A percentile compares a stretch with the other conserved stretches of the same genome.
phyloP scores from a whole-genome alignment of 345 rosid species.

The Pistacia vera region DNA sequence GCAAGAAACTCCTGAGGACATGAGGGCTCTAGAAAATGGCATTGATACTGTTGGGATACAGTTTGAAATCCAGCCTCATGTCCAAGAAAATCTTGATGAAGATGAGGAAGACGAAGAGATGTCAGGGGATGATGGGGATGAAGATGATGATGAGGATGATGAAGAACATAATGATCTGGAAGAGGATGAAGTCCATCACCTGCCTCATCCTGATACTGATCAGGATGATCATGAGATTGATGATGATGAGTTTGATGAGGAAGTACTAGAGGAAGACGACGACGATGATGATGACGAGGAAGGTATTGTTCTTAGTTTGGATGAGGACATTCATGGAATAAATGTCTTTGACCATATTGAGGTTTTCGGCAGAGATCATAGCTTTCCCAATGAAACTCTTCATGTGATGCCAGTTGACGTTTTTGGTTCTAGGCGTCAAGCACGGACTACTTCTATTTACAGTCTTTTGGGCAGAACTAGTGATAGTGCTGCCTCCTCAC shows the following conservation, averaged over 20 bases:
- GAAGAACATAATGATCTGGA: slow-evolving; percentile 73
- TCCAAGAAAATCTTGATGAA: slow-evolving; percentile 79
- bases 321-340: slow-evolving; percentile 87
- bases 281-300: slow-evolving; percentile 94
- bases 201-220: slow-evolving; percentile 88
- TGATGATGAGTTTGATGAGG: slow-evolving; percentile 92
- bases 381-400: slow-evolving; percentile 83
- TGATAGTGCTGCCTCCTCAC: slow-evolving; percentile 61
- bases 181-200: slow-evolving; percentile 86
- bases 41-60: slow-evolving; percentile 67
- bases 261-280: slow-evolving; percentile 84
- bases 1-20: slow-evolving; percentile 87
- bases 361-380: slow-evolving; percentile 84
- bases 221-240: slow-evolving; percentile 98
- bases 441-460: slow-evolving; percentile 94
- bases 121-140: slow-evolving; percentile 85
- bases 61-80: slow-evolving; percentile 79
- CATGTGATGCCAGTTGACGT: slow-evolving; percentile 97
- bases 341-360: slow-evolving; percentile 93
- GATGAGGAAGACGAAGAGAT: slow-evolving; percentile 81
- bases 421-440: slow-evolving; percentile 96
- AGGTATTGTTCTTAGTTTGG: slow-evolving; percentile 84
- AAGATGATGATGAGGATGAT: slow-evolving; percentile 72
- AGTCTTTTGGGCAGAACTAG: slow-evolving; percentile 84
- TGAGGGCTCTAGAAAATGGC: slow-evolving; percentile 71